These are phyloP conservation scores for Colletotrichum sp. DNA, from an alignment of 2,329 filamentous ascomycete genomes.

Conservation along the genomic window DNA sequence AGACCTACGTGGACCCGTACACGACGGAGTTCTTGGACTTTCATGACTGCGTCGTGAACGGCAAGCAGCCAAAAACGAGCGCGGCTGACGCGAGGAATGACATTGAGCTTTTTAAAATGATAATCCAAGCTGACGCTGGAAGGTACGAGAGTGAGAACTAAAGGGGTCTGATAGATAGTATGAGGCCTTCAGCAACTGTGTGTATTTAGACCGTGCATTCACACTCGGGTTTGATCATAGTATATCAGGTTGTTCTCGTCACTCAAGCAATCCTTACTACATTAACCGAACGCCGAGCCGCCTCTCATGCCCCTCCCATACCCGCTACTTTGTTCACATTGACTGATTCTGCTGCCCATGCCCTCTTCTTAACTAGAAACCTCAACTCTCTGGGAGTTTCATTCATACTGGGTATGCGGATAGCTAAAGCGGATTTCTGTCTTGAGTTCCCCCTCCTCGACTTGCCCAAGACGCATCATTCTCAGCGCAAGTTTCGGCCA, in stretches of 20 bases:
- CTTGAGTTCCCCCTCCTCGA: background rate
- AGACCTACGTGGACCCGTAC: conserved; percentile 50
- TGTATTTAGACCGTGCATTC: background rate
- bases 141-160: background rate
- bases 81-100: conserved; percentile 33
- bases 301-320: too few species aligned
- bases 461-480: background rate
- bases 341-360: background rate
- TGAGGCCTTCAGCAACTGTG: background rate
- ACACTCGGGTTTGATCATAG: background rate
- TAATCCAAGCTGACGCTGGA: conserved; percentile 11
- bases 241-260: background rate
- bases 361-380: background rate
- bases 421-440: background rate
- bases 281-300: background rate
- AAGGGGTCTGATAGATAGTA: background rate
- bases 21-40: conserved; percentile 40
- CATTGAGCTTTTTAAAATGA: conserved; percentile 35
- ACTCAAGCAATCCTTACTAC: background rate
- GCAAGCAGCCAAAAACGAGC: conserved; percentile 30
- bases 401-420: background rate
- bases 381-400: background rate
- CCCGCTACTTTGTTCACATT: background rate
- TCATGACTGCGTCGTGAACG: conserved; percentile 30
- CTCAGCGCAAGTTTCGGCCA: background rate